Conservation (phyloP, 441 rosid species). For the Geranium incanum region DNA sequence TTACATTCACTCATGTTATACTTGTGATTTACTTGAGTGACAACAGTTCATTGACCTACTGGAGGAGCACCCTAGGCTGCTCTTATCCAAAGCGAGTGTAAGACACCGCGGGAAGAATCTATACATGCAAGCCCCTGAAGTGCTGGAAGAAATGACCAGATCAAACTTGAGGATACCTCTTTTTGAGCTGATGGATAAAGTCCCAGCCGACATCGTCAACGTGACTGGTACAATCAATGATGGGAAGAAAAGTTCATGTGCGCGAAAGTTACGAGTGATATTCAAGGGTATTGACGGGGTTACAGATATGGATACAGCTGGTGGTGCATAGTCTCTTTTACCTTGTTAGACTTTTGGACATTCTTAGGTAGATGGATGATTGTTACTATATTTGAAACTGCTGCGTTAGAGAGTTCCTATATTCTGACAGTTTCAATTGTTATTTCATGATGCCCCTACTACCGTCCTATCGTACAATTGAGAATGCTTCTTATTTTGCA, state of each 20-base stretch:
- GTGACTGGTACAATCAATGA: conserved; percentile 55
- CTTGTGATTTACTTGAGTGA: conserved; percentile 2
- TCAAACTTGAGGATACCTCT: conserved; percentile 52
- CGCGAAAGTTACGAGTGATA: conserved; percentile 50
- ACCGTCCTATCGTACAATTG: too few species aligned
- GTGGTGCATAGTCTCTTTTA: conserved; percentile 42
- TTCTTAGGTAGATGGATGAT: too few species aligned
- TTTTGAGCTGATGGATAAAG: conserved; percentile 72
- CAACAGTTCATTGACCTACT: conserved; percentile 66
- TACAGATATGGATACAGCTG: conserved; percentile 73
- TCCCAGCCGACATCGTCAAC: conserved; percentile 45
- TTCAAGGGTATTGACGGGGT: conserved; percentile 67
- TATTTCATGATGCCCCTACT: too few species aligned
- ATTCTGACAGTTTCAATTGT: too few species aligned
- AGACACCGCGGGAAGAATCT: conserved; percentile 48
- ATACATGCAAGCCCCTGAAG: conserved; percentile 92
- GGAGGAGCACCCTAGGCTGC: conserved; percentile 70
- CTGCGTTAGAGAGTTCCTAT: too few species aligned
- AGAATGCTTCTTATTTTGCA: too few species aligned
- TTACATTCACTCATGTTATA: too few species aligned
- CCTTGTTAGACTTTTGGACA: too few species aligned
- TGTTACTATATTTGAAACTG: too few species aligned
- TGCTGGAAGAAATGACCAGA: conserved; percentile 81
- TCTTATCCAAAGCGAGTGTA: conserved; percentile 64
- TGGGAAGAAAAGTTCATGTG: conserved; percentile 50